Base-by-base conservation (phyloP, 306 rosid species). In the Pterocarpus santalinus region DNA sequence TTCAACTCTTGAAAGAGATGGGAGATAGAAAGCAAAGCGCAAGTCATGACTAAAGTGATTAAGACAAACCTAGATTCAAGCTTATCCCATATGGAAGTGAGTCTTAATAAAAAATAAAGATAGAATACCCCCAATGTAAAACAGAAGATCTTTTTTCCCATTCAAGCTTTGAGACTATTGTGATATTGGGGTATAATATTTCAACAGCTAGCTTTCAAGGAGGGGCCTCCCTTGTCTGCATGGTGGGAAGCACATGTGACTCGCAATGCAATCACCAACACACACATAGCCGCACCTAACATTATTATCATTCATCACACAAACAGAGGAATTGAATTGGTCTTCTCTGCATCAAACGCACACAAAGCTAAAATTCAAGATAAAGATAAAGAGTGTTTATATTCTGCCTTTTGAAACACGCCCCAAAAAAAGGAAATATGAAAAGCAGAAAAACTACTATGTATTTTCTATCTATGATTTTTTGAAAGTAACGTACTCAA, bases 231-330 rank as follows among this genome's bases (percentile, higher is more conserved):
- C 38, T 74, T 90, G 98, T 92, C 97, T 82, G 85, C 90, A 66
- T 72, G 89, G 85, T 92, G 90, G 92, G 95, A 88, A 80, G 87
- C 95, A 90, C 85, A 67, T 79, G 84, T 87, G 90, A 84, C 93
- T 56, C 60, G 72, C 89, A 88, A 85, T 77, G 82, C 93, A 91
- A 86, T 89, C 90, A 83, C 86, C 81, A 81, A 85, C 91, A 60
- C 84, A 83, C 88, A 81, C 84, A 32, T 58, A 72, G 39, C 81
- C 83, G 3, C 75, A 63, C 86, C 82, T 61, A 53, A 84, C 86
- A 83, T 84, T 81, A 86, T 89, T 82, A 52, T 5, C 7, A 51
- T 51, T 68, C 79, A 71, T 86, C 85, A 65, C 80, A 39, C 68
- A 47, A 65, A 67, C 38, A 16, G 34, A 65, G 43, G 77, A 82